Conservation (phyloP, 176 grass and related monocot species). For the Oropetium thomaeum region DNA sequence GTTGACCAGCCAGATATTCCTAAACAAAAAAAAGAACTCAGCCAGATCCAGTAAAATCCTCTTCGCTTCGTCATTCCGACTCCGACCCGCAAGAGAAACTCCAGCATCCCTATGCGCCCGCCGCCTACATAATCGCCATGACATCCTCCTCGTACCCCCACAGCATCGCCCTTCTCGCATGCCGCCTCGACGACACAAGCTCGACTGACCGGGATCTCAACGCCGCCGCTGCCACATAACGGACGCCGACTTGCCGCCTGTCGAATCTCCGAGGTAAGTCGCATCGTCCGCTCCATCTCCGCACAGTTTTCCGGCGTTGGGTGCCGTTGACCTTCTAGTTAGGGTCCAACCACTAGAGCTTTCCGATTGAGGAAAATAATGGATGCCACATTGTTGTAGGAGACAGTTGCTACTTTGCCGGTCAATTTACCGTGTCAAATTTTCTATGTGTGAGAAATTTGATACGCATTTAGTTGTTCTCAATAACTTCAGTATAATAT, state of each 20-base stretch:
- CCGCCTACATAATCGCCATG: constrained; percentile 13
- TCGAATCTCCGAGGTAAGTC: neutral
- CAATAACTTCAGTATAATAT: neutral
- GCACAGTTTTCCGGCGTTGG: neutral
- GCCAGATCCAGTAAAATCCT: neutral
- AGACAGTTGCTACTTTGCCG: neutral
- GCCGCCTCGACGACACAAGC: neutral
- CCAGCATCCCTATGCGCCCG: neutral
- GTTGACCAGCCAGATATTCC: too few relatives aligned
- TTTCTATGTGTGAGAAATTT: neutral
- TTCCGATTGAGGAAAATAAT: neutral
- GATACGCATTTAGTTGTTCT: neutral
- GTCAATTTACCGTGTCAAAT: neutral
- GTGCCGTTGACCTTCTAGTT: neutral
- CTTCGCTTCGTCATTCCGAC: neutral
- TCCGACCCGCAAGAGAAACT: neutral
- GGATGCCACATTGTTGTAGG: neutral
- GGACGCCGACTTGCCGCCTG: neutral
- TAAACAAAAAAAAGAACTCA: too few relatives aligned
- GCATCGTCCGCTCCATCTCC: neutral
- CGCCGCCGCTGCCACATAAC: neutral
- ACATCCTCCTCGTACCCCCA: neutral
- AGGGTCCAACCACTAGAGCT: neutral
- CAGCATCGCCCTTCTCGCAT: neutral
- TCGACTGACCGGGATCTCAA: neutral